phyloP scores from a whole-genome alignment of 306 rosid species.

The Cyclanthera cordifolia region DNA sequence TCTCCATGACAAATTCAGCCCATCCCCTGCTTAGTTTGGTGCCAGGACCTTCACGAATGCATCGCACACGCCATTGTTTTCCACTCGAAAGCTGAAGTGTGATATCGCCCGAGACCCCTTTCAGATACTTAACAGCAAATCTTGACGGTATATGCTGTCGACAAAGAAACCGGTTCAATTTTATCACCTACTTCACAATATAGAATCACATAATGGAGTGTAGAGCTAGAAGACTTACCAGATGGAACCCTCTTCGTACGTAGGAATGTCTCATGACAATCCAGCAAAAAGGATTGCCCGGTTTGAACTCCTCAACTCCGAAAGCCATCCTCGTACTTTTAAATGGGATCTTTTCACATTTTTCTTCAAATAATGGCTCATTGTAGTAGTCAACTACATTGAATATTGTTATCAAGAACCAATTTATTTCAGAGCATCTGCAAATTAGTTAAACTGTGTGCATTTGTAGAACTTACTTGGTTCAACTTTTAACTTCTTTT shows the following conservation, averaged over 20 bases:
- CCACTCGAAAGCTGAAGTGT: constrained; percentile 71
- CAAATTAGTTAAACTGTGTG: constrained; percentile 14
- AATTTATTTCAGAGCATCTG: not conserved
- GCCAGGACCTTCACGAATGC: constrained; percentile 75
- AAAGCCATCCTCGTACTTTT: constrained; percentile 72
- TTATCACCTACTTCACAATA: too few species aligned
- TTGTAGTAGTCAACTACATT: constrained; percentile 47
- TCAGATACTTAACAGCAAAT: constrained; percentile 85
- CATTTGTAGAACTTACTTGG: constrained; percentile 29
- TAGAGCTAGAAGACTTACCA: constrained; percentile 46
- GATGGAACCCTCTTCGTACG: constrained; percentile 82
- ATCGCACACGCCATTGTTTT: constrained; percentile 82
- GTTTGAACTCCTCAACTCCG: constrained; percentile 71
- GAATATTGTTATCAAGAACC: constrained; percentile 14
- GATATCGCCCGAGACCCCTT: constrained; percentile 75
- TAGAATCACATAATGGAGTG: too few species aligned
- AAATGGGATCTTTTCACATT: constrained; percentile 72
- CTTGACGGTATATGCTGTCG: constrained; percentile 87
- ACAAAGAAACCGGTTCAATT: constrained; percentile 2
- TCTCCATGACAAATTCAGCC: constrained; percentile 75
- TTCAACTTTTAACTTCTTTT: constrained; percentile 55
- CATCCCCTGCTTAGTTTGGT: constrained; percentile 95
- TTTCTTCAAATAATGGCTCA: constrained; percentile 32
- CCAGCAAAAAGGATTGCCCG: constrained; percentile 76
- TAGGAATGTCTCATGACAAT: constrained; percentile 94